Evolutionary conservation across 495 filamentous ascomycete species (phyloP), one percentile per base, ranked within the genome.

Genomic region (Lepraria neglecta): DNA sequence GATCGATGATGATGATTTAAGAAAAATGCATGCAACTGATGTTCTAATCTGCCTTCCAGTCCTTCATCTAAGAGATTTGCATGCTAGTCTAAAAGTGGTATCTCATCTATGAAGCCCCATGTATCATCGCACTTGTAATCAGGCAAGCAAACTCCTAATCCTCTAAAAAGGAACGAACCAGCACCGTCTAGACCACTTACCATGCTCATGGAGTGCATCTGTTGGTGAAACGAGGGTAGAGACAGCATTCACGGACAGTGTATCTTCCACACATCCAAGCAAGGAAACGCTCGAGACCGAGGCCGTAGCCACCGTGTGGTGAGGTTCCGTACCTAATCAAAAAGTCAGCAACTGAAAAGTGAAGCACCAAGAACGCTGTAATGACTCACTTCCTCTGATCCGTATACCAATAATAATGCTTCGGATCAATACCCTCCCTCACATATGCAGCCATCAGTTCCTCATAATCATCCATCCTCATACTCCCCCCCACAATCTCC

Each of bases 381-480:
- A 24, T 1, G 15, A 88, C 90, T 82, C 76, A 95, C 90, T 95
- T 96, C 68, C 94, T 81, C 84, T 96, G 91, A 75, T 98, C 94
- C 11, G 91, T 97, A 78, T 96, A 99, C 94, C 94, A 98, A 82
- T 95, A 98, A 75, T 98, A 98, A 15, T 88, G 86, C 70, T 83
- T 83, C 31, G 88, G 84, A 55, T 86, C 84, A 70, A 98, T 96
- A 52, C 85, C 88, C 72, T 95, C 87, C 63, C 88, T 82, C 75
- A 88, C 83, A 74, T 95, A 97, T 6, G 89, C 94, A 47, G 77
- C 84, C 77, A 97, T 87, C 67, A 97, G 72, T 77, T 97, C 91
- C n/a, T 95, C 86, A 67, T 91, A 90, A 65, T 89, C 83, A 60
- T 91, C 83, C 83, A 97, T 96, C 71, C 94, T 89, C 92, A 97